These are phyloP conservation scores for Russula griseocarnosa DNA, from an alignment of 768 basidiomycete genomes.

Conservation along the genomic window DNA sequence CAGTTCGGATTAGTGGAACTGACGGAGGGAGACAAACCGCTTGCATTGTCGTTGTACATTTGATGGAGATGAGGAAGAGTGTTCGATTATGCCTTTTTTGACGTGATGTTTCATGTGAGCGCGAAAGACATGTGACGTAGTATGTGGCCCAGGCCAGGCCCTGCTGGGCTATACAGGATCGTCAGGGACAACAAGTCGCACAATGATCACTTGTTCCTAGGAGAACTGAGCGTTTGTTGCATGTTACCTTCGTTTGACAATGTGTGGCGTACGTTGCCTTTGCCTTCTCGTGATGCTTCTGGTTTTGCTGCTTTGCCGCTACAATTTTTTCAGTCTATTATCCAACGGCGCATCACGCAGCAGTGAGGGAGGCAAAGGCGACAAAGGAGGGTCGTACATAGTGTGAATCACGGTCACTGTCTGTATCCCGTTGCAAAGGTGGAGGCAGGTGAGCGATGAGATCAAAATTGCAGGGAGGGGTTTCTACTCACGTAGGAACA, in stretches of 20 bases:
- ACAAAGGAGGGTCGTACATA: no score
- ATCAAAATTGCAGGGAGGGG: no score
- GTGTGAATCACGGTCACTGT: no score
- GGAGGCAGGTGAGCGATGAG: no score
- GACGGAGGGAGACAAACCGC: conserved; percentile 16
- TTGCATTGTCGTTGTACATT: conserved; percentile 29
- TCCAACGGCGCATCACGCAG: no score
- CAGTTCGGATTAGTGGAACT: not conserved
- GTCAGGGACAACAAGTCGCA: not conserved
- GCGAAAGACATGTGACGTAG: conserved; percentile 1
- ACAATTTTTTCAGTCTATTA: not conserved
- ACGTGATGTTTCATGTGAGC: not conserved
- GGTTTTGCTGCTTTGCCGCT: not conserved
- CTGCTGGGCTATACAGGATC: no score
- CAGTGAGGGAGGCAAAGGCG: no score
- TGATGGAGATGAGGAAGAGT: not conserved
- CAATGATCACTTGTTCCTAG: not conserved
- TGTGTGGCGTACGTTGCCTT: not conserved
- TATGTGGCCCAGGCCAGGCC: no score
- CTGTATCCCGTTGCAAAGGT: no score
- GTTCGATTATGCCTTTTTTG: conserved; percentile 8
- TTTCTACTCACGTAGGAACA: no score
- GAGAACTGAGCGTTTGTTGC: not conserved
- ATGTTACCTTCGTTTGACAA: not conserved
- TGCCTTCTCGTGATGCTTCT: no score